phyloP scores from a whole-genome alignment of 1,139 yeast genomes.

The Candida freyschussii region DNA sequence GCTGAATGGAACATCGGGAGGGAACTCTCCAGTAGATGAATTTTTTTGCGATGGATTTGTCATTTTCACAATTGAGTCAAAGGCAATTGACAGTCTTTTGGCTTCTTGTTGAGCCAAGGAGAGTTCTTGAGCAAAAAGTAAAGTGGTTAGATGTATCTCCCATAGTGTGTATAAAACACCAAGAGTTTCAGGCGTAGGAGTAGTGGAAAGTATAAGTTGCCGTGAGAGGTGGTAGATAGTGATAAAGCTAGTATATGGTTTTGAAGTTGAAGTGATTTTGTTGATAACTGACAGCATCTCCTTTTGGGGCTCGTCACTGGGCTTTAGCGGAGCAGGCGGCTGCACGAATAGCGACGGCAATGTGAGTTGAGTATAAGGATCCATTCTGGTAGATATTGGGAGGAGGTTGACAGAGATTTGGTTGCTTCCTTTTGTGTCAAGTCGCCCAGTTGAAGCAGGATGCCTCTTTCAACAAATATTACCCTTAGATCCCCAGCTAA shows the following conservation, averaged over 20 bases:
- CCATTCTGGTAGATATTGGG: no score
- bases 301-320: conserved; percentile 1
- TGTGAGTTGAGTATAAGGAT: conserved; percentile 9
- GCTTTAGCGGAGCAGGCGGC: conserved; percentile 8
- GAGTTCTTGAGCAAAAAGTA: conserved; percentile 27
- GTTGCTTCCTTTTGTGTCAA: no score
- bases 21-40: conserved; percentile 7
- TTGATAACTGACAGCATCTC: conserved; percentile 3
- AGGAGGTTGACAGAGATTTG: no score
- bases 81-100: conserved; percentile 17
- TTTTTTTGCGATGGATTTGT: not conserved
- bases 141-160: conserved; percentile 30
- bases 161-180: conserved; percentile 22
- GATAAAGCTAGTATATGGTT: conserved; percentile 9
- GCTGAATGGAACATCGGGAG: conserved; percentile 16
- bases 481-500: no score
- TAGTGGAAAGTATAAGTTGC: conserved; percentile 4
- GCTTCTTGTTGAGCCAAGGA: conserved; percentile 26
- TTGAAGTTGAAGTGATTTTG: conserved; percentile 1
- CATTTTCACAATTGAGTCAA: conserved; percentile 11
- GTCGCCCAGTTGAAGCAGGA: no score
- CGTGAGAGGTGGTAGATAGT: conserved; percentile 9
- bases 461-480: no score
- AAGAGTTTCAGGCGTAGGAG: conserved; percentile 1
- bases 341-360: conserved; percentile 11